Evolutionary conservation across 352 stramenopile genomes (phyloP), one percentile per base, ranked within the genome.

Genomic region (Blastocystis sp.): DNA sequence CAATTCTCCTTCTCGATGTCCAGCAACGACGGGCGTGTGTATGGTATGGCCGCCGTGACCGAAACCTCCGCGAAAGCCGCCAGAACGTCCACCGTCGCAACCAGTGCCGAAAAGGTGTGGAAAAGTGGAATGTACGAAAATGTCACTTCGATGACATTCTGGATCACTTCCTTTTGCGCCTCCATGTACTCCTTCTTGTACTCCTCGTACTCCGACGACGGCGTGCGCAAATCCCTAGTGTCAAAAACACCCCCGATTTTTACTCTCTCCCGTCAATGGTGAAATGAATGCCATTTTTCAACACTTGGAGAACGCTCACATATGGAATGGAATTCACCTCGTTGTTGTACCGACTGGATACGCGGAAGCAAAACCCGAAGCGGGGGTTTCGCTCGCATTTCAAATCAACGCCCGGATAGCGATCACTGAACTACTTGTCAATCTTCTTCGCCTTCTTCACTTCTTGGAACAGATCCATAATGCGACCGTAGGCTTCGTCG

Each of bases 261-360:
- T 19, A 81, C 74, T 68, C 70, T 11, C 14, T 40, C 59, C 77
- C 68, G 19, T 59, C 34, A 11, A 95, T 98, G 21, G 94, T 98
- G 90, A 99, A 99, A 90, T 98, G 97, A 42, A 98, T 94, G 14
- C 97, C 96, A 90, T 97, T 98, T 71, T 97, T 96, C 17, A 99
- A 92, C 43, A 98, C 94, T 71, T 96, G 93, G 80, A 97, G 95
- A 52, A 89, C 71, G 21, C 2, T 52, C 6, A 78, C 87, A 28
- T 77, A 52, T 6, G 82, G 76, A 71, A 89, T 78, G 45, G 76
- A 34, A 24, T 88, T 78, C 17, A 90, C 87, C 60, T 87, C 76
- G 43, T 89, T 90, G 74, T 90, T 74, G 63, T 77, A 88, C 21
- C 79, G 76, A 65, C 80, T 79, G 1, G 69, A 34, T 14, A 68